Evolutionary conservation across 73 alveolate species (phyloP), one percentile per base, ranked within the genome.

Genomic region (Paramecium sexaurelia): DNA sequence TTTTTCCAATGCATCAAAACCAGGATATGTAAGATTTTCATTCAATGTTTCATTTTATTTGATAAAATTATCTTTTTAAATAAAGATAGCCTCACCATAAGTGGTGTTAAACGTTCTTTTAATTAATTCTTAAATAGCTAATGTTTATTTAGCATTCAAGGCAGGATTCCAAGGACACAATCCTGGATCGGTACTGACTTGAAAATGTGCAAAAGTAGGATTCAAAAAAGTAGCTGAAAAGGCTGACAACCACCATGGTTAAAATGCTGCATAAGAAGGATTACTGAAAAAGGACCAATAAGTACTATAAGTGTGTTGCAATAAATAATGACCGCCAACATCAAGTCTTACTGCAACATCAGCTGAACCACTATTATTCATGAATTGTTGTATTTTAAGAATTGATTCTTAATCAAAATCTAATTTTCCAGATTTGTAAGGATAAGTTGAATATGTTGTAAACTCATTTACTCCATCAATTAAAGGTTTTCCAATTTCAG

Each of bases 261-360:
- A 73, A 73, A 33, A 73, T 5, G 55, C 87, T 33, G 87, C 55
- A 73, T 36, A 73, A 33, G 66, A 36, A 3, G 66, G 55, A 36
- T 73, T 73, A 36, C 87, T 73, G 19, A 73, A 73, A 39, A 27
- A 73, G 6, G 87, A 20, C 87, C 87, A 73, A 33, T 33, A 73
- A 11, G 66, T 73, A 10, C 57, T 73, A 10, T 36, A 33, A 7
- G 55, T 20, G 5, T 27, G 35, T 73, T 39, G 9, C 19, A 73
- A 36, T 73, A 73, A 73, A 37, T 73, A 73, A 36, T 39, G 55
- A n/a, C 87, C 87, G 9, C 87, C 87, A 73, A 73, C 87, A 73
- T 73, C 87, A 13, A 73, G 33, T 73, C 87, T 73, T 24, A 73
- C 55, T 2, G 87, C 55, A 73, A 73, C 55, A 73, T 39, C 57